A percentile compares a stretch with the other conserved stretches of the same genome.
These are phyloP conservation scores for Vitis hybrid DNA, from an alignment of 177 flowering plant species.

Conservation along the genomic window DNA sequence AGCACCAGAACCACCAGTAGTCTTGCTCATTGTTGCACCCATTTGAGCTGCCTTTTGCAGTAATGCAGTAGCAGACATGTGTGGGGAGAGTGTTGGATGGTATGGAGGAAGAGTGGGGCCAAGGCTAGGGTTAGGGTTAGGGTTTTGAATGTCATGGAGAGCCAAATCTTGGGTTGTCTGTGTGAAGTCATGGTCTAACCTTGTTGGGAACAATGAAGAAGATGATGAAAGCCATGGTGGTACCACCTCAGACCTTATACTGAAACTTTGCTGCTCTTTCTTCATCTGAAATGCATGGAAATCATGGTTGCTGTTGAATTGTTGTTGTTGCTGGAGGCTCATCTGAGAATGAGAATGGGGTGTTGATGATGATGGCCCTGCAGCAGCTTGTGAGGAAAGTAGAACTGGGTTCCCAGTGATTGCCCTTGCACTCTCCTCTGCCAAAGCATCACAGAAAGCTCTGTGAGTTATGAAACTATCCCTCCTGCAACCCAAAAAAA, in stretches of 20 bases:
- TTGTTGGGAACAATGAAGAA: constrained; percentile 31
- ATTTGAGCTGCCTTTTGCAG: constrained; percentile 95
- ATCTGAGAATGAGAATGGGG: constrained; percentile 8
- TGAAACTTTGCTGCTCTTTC: constrained; percentile 49
- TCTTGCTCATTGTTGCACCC: constrained; percentile 71
- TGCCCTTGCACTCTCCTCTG: constrained; percentile 78
- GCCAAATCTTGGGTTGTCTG: constrained; percentile 16
- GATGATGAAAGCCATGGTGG: constrained; percentile 61
- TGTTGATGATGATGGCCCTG: constrained; percentile 23
- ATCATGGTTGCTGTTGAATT: constrained; percentile 20
- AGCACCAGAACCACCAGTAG: constrained; percentile 5
- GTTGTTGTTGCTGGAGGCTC: constrained; percentile 30
- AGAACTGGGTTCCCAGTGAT: constrained; percentile 38
- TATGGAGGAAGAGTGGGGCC: constrained; percentile 30
- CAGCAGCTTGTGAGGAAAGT: constrained; percentile 6
- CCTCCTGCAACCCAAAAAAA: constrained; percentile 59
- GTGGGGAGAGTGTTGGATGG: constrained; percentile 46
- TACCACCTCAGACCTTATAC: constrained; percentile 32
- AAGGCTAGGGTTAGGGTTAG: constrained; percentile 44
- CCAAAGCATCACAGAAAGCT: constrained; percentile 94
- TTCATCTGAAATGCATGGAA: constrained; percentile 43
- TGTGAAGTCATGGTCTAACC: constrained; percentile 35
- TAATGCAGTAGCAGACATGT: constrained; percentile 94
- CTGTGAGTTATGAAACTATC: constrained; percentile 96
- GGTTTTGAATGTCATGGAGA: constrained; percentile 1